Evolutionary conservation across 495 filamentous ascomycete genomes (phyloP).

Genomic region (Xylaria acuta): DNA sequence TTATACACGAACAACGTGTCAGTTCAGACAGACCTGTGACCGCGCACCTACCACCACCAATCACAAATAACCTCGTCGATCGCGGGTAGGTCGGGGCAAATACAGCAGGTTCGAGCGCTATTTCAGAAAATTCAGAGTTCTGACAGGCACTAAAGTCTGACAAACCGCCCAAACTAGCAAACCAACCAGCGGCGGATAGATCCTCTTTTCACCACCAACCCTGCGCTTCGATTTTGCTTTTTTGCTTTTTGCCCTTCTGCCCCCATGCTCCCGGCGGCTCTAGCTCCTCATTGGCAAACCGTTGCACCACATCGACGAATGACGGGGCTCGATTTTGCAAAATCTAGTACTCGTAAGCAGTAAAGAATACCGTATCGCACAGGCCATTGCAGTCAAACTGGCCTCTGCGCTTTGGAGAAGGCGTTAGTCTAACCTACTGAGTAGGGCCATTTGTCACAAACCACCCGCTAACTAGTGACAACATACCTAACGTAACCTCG

Average conservation of each 20-base stretch:
- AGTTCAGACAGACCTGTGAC: background rate
- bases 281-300: slow-evolving; percentile 22
- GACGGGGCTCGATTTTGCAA: background rate
- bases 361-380: background rate
- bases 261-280: slow-evolving; percentile 1
- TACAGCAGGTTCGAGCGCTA: slow-evolving; percentile 11
- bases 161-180: background rate
- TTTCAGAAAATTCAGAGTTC: slow-evolving; percentile 23
- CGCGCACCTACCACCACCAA: slow-evolving; percentile 4
- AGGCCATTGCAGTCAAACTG: slow-evolving; percentile 14
- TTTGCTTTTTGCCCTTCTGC: slow-evolving; percentile 5
- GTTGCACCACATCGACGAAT: slow-evolving; percentile 16
- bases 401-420: background rate
- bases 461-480: too few species aligned
- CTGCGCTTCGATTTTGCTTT: slow-evolving; percentile 9
- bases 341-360: background rate
- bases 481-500: too few species aligned
- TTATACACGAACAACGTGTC: background rate
- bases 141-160: slow-evolving; percentile 26
- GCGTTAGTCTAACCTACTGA: background rate
- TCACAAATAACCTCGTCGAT: slow-evolving; percentile 11
- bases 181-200: slow-evolving; percentile 23
- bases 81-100: slow-evolving; percentile 15
- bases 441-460: slow-evolving; percentile 8
- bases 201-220: slow-evolving; percentile 28